Base-by-base conservation (phyloP, 768 basidiomycete species). In the Mycena epipterygia region DNA sequence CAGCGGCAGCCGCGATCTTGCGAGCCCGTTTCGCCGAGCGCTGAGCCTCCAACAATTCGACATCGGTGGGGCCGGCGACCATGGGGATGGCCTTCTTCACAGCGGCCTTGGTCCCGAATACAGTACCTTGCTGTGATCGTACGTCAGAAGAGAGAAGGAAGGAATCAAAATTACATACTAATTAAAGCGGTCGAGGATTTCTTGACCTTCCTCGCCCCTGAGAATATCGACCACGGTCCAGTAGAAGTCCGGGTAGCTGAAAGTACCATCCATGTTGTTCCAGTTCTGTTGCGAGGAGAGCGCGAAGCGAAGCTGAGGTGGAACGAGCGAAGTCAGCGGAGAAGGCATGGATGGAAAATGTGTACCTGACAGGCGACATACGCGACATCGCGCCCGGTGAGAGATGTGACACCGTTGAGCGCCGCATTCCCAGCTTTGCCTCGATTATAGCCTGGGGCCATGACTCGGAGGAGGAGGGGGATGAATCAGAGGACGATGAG, bases 361-460 rank as follows among this genome's bases (percentile, higher is more conserved):
- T 11, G 23, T 49, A 63, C 61, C 37, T 63, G 61, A 16, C 48
- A 51, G 2, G 48, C 61, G 37, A 52, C 16, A 23, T 63, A 63
- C 7, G 61, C 61, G 37, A 63, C 52, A 42, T 63, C 61, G 49
- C 48, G 61, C 8, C 16, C 17, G 3, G 25, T 63, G 12, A 63
- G 61, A 2, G 61, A 11, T 9, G 48, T 51, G n/a, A 63, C 25
- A 19, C 61, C 61, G 35, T 63, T 63, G 27, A 63, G 13, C 5
- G 61, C 61, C 4, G 61, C 61, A 13, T 63, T 63, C 6, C 61
- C 61, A 1, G 61, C 61, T 42, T 52, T 63, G 16, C 61, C 61
- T 9, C 27, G 11, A 42, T 29, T 41, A 13, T 7, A 27, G 12
- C 49, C 61, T 5, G 46, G 19, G 5, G 23, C 19, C 8, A 41